phyloP scores from a whole-genome alignment of 208 protist genomes.

The Leishmania major region DNA sequence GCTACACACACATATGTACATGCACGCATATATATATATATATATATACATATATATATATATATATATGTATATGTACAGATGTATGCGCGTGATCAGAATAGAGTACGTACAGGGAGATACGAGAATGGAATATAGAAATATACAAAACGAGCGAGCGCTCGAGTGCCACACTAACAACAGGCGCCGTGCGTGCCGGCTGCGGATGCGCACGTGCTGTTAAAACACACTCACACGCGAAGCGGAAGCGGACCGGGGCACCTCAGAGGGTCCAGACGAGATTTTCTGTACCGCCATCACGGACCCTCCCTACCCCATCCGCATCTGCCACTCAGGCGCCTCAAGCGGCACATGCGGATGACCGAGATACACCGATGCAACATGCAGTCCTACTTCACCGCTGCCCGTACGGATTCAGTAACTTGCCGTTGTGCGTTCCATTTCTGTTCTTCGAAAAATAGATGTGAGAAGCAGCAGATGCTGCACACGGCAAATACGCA shows the following conservation, averaged over 20 bases:
- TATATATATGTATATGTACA: too few species aligned
- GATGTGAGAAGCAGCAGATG: not conserved
- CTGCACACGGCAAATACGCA: not conserved
- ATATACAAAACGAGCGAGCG: not conserved
- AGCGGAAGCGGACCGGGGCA: not conserved
- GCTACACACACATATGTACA: not conserved
- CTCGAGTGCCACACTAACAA: not conserved
- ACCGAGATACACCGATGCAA: not conserved
- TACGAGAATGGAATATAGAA: not conserved
- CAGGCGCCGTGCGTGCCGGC: not conserved
- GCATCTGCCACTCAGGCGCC: not conserved
- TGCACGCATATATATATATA: too few species aligned
- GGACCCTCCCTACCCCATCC: not conserved
- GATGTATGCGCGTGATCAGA: not conserved
- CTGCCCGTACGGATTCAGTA: not conserved
- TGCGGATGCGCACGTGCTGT: not conserved
- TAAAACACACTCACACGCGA: not conserved
- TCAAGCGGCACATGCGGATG: not conserved
- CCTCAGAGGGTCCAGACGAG: not conserved
- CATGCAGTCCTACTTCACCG: not conserved
- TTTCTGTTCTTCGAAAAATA: not conserved
- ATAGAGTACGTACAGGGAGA: not conserved
- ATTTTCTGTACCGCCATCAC: not conserved
- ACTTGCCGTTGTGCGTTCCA: too few species aligned
- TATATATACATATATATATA: too few species aligned